Base-by-base conservation (phyloP, 805 yeast genomes). In the Wickerhamiella bombiphila region DNA sequence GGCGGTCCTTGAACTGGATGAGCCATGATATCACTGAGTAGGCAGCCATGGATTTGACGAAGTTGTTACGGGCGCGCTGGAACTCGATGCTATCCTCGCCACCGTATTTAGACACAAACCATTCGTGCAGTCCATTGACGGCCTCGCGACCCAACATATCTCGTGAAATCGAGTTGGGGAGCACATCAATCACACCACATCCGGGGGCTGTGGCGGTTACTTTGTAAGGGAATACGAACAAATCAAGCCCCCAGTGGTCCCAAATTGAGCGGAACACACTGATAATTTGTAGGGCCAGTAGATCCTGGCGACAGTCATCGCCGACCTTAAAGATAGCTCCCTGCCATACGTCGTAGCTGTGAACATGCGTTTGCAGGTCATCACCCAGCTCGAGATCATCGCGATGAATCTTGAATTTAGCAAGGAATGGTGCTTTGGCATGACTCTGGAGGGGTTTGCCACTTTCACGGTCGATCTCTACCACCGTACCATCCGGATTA, bases 201-300 rank as follows among this genome's bases (percentile, higher is more conserved):
- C 99, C 98, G 1, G 98, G 97, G 2, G 94, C 95, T 7, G 99
- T 91, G 1, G 99, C 98, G 0, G 95, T 86, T 19, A 91, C 98
- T 47, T 96, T 65, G 59, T 91, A 72, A 1, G 99, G 98, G 61
- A 73, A 93, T 19, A 91, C 93, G 58, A 68, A 91, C 31, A 88
- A 70, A 56, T 91, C 97, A 44, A 91, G 65, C 1, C 97, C 97
- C 9, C 80, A 74, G 45, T 73, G 70, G 44, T 74, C 72, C 93
- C 95, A 91, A 37, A 91, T 81, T 32, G 88, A 75, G 50, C 94
- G 70, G 66, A 93, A 91, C 26, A 91, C 76, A 3, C 95, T 79
- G 41, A 93, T 79, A 53, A 91, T 65, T 55, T 91, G 99, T 41
- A 91, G 64, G 0, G 95, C 96, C 47, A 91, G 68, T 35, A 91